A percentile compares a stretch with the other conserved stretches of the same genome.
Evolutionary conservation across 2,329 filamentous ascomycete species (phyloP).

Genomic region (Purpureocillium lavendulum): DNA sequence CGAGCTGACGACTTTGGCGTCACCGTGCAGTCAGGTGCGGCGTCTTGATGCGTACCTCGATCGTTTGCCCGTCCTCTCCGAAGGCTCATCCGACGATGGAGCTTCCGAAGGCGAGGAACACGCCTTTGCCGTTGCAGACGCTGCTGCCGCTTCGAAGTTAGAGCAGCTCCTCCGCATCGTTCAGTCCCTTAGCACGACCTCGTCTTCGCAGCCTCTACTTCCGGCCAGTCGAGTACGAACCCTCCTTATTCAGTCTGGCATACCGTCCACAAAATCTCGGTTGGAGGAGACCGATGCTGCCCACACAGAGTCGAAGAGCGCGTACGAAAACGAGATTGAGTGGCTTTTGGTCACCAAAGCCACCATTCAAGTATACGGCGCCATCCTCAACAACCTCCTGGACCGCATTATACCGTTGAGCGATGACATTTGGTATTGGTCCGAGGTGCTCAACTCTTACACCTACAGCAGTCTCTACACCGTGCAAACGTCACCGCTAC

Average conservation of each 20-base stretch:
- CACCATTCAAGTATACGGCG: conserved; percentile 80
- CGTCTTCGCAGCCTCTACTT: conserved; percentile 56
- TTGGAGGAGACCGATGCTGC: conserved; percentile 19
- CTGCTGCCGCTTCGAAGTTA: conserved; percentile 44
- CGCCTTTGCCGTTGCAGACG: conserved; percentile 26
- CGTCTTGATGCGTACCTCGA: conserved; percentile 59
- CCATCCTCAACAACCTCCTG: conserved; percentile 67
- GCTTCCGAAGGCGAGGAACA: conserved; percentile 26
- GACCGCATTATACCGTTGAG: conserved; percentile 77
- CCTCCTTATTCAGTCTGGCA: conserved; percentile 54
- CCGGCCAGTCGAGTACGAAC: conserved; percentile 48
- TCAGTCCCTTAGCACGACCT: conserved; percentile 61
- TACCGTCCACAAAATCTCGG: conserved; percentile 31
- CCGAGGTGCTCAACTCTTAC: conserved; percentile 73
- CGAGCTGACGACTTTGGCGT: conserved; percentile 7
- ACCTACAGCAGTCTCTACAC: conserved; percentile 75
- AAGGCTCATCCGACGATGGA: conserved; percentile 33
- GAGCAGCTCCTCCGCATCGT: conserved; percentile 59
- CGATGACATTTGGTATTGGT: conserved; percentile 94
- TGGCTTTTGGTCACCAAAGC: conserved; percentile 91
- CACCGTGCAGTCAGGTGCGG: conserved; percentile 44
- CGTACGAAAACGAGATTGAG: conserved; percentile 70
- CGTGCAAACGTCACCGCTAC: conserved; percentile 72
- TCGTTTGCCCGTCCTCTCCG: conserved; percentile 38
- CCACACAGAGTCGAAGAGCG: conserved; percentile 25